phyloP scores from a whole-genome alignment of 2,329 filamentous ascomycete genomes.

The Curvularia sp. region DNA sequence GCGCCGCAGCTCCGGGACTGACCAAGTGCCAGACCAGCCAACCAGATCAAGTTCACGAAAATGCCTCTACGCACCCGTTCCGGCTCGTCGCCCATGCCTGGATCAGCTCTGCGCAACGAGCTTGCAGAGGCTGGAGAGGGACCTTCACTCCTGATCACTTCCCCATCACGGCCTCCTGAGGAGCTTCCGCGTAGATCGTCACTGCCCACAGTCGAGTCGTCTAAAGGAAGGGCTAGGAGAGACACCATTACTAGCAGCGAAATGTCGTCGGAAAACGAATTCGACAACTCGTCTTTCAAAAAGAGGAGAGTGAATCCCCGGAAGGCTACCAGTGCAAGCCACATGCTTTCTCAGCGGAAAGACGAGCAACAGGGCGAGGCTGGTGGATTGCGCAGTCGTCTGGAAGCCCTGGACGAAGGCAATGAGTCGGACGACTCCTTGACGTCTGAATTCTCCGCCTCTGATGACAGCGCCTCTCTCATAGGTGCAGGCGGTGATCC shows the following conservation, averaged over 20 bases:
- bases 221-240: conserved; percentile 72
- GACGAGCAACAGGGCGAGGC: conserved; percentile 57
- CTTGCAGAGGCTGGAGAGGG: conserved; percentile 59
- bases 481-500: conserved; percentile 70
- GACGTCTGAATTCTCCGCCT: conserved; percentile 52
- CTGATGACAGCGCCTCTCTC: conserved; percentile 71
- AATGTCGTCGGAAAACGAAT: conserved; percentile 82
- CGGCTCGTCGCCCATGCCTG: conserved; percentile 79
- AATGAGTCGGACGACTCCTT: conserved; percentile 51
- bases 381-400: conserved; percentile 33
- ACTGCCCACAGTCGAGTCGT: conserved; percentile 72
- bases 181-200: conserved; percentile 63
- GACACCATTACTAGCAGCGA: conserved; percentile 85
- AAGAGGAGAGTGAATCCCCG: conserved; percentile 68
- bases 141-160: conserved; percentile 62
- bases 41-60: conserved; percentile 95
- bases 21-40: conserved; percentile 66
- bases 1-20: conserved; percentile 3
- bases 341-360: conserved; percentile 62
- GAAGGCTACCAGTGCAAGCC: conserved; percentile 62
- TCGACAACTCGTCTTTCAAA: conserved; percentile 71
- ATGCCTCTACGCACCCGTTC: conserved; percentile 88
- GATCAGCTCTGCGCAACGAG: conserved; percentile 62
- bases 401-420: conserved; percentile 53
- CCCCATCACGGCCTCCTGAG: conserved; percentile 60